Base-by-base conservation (phyloP, 1,284 basidiomycete species). In the Ceratobasidium papillatum region DNA sequence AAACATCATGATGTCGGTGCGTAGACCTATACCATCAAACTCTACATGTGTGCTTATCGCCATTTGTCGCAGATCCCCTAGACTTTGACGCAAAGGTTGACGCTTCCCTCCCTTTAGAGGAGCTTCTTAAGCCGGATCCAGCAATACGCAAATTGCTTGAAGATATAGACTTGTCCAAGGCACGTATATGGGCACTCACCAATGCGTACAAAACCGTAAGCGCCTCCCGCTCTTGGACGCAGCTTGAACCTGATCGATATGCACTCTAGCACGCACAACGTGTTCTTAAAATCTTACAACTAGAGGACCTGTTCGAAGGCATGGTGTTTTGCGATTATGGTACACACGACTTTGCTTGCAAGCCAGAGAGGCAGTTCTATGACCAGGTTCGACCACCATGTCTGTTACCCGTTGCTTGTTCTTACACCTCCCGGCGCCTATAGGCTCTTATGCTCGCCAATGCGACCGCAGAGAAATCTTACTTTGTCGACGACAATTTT, bases 81-180 rank as follows among this genome's bases (percentile, higher is more conserved):
- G 94, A 96, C 80, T 96, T 95, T 80, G 93, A 96, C 83, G 84
- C 83, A 73, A 90, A 92, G 82, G 96, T 94, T 81, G 94, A 96
- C 78, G 91, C 91, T 3, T 88, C 92, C 17, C 84, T 96, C 17
- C 94, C 94, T 2, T 85, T 96, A 11, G 94, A 96, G 79, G 86
- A 91, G 0, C 90, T 93, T 83, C 89, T 96, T 76, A 84, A 86
- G 36, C 93, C 91, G 14, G 85, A 92, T 79, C 87, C 89, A 8
- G 80, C 80, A 12, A 81, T 94, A 32, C 88, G 89, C 32, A 87
- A 89, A 78, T 84, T 96, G 11, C 86, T 96, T 47, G 81, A 90
- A 79, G 92, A 94, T 79, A 88, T 96, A 52, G 93, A 96, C 79
- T 87, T 90, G 52, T 86, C 86, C 25, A 94, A 93, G 80, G 87